Evolutionary conservation across 441 rosid genomes (phyloP), one percentile per base, ranked within the genome.

Genomic region (Adansonia madagascariensis): DNA sequence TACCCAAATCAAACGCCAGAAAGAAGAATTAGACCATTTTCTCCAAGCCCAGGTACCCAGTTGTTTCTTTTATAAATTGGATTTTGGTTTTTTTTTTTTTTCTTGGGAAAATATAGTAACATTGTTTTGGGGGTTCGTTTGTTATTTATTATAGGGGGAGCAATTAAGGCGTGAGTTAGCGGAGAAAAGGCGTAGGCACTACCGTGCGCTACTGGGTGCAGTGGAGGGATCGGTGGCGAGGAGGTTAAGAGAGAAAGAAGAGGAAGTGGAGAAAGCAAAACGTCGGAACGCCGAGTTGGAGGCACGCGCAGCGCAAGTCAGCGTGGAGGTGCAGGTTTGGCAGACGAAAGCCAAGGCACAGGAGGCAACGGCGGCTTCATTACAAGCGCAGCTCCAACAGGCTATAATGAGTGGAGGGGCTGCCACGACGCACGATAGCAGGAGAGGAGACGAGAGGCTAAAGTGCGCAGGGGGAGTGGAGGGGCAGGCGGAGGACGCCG

Each of bases 401-500:
- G 94, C 92, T 12, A 80, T 86, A 31, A 79, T 76, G 79, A 79
- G 68, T 78, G 86, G 85, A 10, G 79, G 78, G 9, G 79, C 75
- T 0, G 85, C 24, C 14, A 43, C 0, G 73, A 78, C 77, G 78
- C 87, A 83, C 15, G 88, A 85, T 71, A 81, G 76, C 80, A 75
- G 85, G 75, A 87, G 86, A 57, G 84, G 85, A 39, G 91, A 80
- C 1, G 88, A 83, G 5, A 87, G 86, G 22, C 64, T 78, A 63
- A 85, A 83, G 41, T 66, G 80, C 41, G 53, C 83, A 0, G 90
- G 82, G 59, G 86, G 80, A 6, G 76, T 73, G 0, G 90, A 85
- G 39, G 89, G 84, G 57, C 88, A 84, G 69, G 92, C 90, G 76
- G 98, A 91, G 76, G 98, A 94, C 74, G 97, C 98, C 6, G 99